Base-by-base conservation (phyloP, 2,329 filamentous ascomycete species). In the Sporothrix humicola region DNA sequence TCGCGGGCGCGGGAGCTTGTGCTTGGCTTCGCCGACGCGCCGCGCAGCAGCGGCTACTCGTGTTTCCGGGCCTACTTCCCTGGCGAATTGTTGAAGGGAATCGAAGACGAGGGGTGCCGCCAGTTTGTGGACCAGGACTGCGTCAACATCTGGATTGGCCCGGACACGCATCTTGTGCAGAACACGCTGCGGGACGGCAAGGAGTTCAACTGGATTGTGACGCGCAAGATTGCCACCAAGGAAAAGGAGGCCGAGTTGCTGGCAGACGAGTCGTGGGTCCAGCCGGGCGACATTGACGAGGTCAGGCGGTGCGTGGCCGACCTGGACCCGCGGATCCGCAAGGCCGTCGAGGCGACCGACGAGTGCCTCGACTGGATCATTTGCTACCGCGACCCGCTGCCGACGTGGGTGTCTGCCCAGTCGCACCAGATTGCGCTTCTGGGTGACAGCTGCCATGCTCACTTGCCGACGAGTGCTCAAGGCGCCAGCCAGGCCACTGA, bases 401-500 rank as follows among this genome's bases (percentile, higher is more conserved):
- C 85, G 0, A 85, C 82, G 0, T 88, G 87, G 87, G 82, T 87
- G 0, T 86, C 84, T 10, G 70, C 73, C 0, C 79, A 80, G n/a
- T 84, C 84, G 48, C 70, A 72, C 72, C 84, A 85, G 52, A 86
- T 87, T 71, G 85, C 83, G 1, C 79, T 88, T 42, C 79, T 88
- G 0, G 87, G 87, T 1, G 87, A 88, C 76, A 85, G 85, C 63
- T 87, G 86, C 69, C 87, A 88, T 76, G 83, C 86, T 0, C 87
- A 88, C 77, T 77, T 89, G 7, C 87, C 86, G 0, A 88, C 86
- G 0, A 85, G 83, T 72, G 85, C 85, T 0, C 86, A 88, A 74
- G 86, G 86, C 1, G 85, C 86, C 0, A 85, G 84, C 58, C 86
- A 88, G 78, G 86, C 87, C 0, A 84, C 86, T 23, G 87, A 88